phyloP scores from a whole-genome alignment of 768 basidiomycete genomes.

The Trametes meyenii region DNA sequence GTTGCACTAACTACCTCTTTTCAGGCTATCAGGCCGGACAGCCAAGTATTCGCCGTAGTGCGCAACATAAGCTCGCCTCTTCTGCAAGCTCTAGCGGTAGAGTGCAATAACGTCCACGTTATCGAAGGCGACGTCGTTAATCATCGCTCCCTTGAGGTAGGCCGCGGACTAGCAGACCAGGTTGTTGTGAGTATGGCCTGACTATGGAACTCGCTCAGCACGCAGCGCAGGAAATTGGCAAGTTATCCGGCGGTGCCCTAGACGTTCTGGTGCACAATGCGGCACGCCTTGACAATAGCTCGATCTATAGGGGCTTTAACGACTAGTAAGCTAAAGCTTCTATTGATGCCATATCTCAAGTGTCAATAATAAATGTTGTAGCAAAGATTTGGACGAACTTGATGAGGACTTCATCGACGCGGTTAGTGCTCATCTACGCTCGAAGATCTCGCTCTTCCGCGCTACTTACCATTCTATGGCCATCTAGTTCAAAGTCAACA shows the following conservation, averaged over 20 bases:
- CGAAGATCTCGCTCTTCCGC: neutral
- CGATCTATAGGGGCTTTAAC: too few relatives aligned
- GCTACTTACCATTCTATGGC: neutral
- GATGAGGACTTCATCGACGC: conserved; percentile 16
- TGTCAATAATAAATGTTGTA: neutral
- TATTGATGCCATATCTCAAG: too few relatives aligned
- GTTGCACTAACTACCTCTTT: neutral
- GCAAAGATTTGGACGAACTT: conserved; percentile 11
- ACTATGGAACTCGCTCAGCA: neutral
- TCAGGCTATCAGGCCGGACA: conserved; percentile 18
- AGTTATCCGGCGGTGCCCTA: conserved; percentile 34
- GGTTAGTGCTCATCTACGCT: neutral
- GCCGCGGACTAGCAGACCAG: neutral
- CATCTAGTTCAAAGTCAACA: conserved; percentile 38
- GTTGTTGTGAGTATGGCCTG: too few relatives aligned
- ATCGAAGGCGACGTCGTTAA: conserved; percentile 42
- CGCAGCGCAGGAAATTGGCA: conserved; percentile 29
- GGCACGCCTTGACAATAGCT: too few relatives aligned
- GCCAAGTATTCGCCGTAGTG: conserved; percentile 29
- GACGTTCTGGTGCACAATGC: conserved; percentile 19
- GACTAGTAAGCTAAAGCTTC: too few relatives aligned
- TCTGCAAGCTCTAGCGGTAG: neutral
- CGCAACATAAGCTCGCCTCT: conserved; percentile 24
- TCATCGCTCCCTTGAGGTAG: conserved; percentile 33
- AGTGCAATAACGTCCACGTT: conserved; percentile 34